Evolutionary conservation across 306 rosid genomes (phyloP).

Genomic region (Pueraria montana): DNA sequence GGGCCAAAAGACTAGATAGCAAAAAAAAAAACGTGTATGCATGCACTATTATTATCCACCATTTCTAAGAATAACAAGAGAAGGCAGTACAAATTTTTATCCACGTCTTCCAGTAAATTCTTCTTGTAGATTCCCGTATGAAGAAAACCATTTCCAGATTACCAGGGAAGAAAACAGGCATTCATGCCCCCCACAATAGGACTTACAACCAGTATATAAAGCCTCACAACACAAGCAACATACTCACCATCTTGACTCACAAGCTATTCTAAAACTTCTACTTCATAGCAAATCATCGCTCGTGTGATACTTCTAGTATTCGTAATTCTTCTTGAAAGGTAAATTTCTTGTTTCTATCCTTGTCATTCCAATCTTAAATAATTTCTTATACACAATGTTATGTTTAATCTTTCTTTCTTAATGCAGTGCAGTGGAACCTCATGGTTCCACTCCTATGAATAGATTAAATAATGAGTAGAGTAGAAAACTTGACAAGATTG

Average conservation of each 20-base stretch:
- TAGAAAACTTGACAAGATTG: slow-evolving; percentile 37
- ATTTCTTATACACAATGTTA: slow-evolving; percentile 24
- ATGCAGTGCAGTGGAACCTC: slow-evolving; percentile 34
- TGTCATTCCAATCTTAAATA: slow-evolving; percentile 27
- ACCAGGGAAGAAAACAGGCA: slow-evolving; percentile 59
- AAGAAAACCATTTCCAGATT: slow-evolving; percentile 51
- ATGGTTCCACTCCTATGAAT: slow-evolving; percentile 26
- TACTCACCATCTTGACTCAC: slow-evolving; percentile 59
- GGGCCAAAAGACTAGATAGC: slow-evolving; percentile 46
- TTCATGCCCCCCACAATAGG: slow-evolving; percentile 55
- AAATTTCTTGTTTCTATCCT: slow-evolving; percentile 43
- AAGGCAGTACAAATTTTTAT: slow-evolving; percentile 36
- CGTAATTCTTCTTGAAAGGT: slow-evolving; percentile 57
- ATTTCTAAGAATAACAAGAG: slow-evolving; percentile 44
- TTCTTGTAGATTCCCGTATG: slow-evolving; percentile 53
- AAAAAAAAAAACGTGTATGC: slow-evolving; percentile 46
- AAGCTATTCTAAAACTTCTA: slow-evolving; percentile 38
- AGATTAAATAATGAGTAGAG: not conserved
- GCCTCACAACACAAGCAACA: slow-evolving; percentile 54
- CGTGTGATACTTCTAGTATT: slow-evolving; percentile 27
- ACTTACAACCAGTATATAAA: slow-evolving; percentile 69
- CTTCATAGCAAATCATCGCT: slow-evolving; percentile 43
- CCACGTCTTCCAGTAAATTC: slow-evolving; percentile 39
- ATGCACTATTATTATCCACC: slow-evolving; percentile 54
- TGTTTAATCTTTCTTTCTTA: slow-evolving; percentile 31